Base-by-base conservation (phyloP, 768 basidiomycete species). In the Auriscalpium microsporum region DNA sequence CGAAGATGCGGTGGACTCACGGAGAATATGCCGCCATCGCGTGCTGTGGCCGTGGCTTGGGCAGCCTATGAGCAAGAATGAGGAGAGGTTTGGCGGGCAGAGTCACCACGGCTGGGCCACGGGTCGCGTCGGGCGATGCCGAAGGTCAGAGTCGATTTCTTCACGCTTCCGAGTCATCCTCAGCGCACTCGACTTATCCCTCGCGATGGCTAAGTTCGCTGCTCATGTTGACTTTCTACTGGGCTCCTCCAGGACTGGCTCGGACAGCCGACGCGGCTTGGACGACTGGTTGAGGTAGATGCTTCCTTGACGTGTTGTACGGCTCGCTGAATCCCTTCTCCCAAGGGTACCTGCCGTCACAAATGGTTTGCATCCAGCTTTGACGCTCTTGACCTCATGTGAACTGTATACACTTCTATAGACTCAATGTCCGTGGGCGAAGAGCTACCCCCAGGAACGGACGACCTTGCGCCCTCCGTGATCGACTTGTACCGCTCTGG, bases 241-340 rank as follows among this genome's bases (percentile, higher is more conserved):
- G 3, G 40, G 52, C 8, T 34, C 60, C 3, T 44, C 60, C n/a
- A 55, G 42, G 10, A 59, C 57, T 52, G 46, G 48, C 13, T 40
- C 58, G 8, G 52, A 53, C 8, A 55, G 56, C 52, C 59, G 53
- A n/a, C 13, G 51, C 45, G 35, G 42, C 7, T 28, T 59, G 17
- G 59, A 61, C 23, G 50, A 48, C 28, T 61, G 59, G 59, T 46
- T 33, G 55, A 56, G 45, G 59, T 61, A 50, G 49, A 58, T 28
- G 28, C 28, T 28, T 28, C 28, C 28, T 7, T 4, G 28, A 28
- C 28, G 28, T 28, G 28, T 28, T 4, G 28, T 28, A 28, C 28
- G 28, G 28, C 28, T 28, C 7, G 28, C 28, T 28, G 28, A 28
- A 28, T 28, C 28, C 7, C 28, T 28, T 7, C 28, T 28, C 28